These are phyloP conservation scores for Coemansia guatemalensis DNA, from an alignment of 192 early-diverging fungal species.

Conservation along the genomic window DNA sequence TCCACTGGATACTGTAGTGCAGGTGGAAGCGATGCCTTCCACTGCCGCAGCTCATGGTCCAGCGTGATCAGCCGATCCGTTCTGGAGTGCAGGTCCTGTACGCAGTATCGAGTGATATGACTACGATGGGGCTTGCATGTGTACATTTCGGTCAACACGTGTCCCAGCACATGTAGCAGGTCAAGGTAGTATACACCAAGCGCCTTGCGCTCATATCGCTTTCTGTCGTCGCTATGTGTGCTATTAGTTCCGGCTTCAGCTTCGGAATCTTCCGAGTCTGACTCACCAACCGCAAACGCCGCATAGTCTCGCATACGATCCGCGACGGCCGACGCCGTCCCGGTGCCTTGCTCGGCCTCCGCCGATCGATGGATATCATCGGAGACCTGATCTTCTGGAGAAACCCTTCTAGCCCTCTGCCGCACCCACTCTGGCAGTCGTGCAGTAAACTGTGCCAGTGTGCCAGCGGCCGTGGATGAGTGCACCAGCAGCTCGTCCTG, in stretches of 20 bases:
- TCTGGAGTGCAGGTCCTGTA: constrained; percentile 41
- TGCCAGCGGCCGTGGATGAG: constrained; percentile 7
- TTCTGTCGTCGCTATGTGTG: background rate
- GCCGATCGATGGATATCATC: background rate
- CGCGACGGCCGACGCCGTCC: constrained; percentile 22
- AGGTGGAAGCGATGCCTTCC: constrained; percentile 44
- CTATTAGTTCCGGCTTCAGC: background rate
- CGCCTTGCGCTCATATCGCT: constrained; percentile 13
- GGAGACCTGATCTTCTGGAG: background rate
- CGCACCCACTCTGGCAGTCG: background rate
- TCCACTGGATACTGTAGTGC: constrained; percentile 41
- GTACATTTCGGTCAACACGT: constrained; percentile 53
- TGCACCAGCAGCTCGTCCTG: constrained; percentile 38
- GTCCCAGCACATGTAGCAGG: constrained; percentile 46
- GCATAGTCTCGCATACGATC: constrained; percentile 47
- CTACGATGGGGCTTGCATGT: constrained; percentile 45
- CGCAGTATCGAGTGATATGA: constrained; percentile 29
- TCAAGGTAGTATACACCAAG: constrained; percentile 48
- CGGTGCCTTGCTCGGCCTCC: background rate
- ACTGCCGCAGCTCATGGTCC: constrained; percentile 51
- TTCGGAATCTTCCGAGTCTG: constrained; percentile 35
- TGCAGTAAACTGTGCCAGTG: constrained; percentile 5
- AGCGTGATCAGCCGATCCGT: constrained; percentile 41
- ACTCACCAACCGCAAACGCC: constrained; percentile 31
- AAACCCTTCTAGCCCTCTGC: background rate